A percentile compares a stretch with the other conserved stretches of the same genome.
These are phyloP conservation scores for Mucor irregularis DNA, from an alignment of 371 early-diverging fungal species.

Conservation along the genomic window DNA sequence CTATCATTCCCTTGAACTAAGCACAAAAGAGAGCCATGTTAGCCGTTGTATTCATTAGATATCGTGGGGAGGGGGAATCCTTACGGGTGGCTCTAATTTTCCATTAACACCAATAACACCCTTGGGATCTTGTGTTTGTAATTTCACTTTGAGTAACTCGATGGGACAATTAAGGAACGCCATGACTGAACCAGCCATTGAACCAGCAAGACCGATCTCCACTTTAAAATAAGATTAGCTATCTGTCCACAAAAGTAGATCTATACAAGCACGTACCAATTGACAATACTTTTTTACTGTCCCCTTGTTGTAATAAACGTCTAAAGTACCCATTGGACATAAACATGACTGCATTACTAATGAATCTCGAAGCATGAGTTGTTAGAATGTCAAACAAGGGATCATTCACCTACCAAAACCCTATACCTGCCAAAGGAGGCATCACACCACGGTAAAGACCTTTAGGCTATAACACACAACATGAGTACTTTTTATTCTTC, in stretches of 20 bases:
- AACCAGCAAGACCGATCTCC: conserved; percentile 72
- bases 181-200: conserved; percentile 80
- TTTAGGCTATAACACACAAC: conserved; percentile 39
- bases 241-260: background rate
- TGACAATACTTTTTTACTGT: conserved; percentile 43
- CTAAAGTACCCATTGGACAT: conserved; percentile 76
- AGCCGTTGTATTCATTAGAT: background rate
- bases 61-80: too few relatives aligned
- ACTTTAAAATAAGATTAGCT: conserved; percentile 24
- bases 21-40: background rate
- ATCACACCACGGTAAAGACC: conserved; percentile 85
- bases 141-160: conserved; percentile 81
- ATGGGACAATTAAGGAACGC: conserved; percentile 84
- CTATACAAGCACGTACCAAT: conserved; percentile 23
- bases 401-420: conserved; percentile 61
- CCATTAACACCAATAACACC: conserved; percentile 39
- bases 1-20: conserved; percentile 71
- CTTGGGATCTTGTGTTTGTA: conserved; percentile 71
- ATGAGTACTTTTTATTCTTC: background rate
- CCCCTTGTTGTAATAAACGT: conserved; percentile 59
- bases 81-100: conserved; percentile 47
- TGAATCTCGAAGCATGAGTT: background rate
- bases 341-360: conserved; percentile 84
- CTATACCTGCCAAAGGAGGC: conserved; percentile 85
- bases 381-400: too few relatives aligned